Percentiles rank a stretch among this genome's conserved stretches.
phyloP scores from a whole-genome alignment of 2,329 filamentous ascomycete species.

The Xylaria sp. region DNA sequence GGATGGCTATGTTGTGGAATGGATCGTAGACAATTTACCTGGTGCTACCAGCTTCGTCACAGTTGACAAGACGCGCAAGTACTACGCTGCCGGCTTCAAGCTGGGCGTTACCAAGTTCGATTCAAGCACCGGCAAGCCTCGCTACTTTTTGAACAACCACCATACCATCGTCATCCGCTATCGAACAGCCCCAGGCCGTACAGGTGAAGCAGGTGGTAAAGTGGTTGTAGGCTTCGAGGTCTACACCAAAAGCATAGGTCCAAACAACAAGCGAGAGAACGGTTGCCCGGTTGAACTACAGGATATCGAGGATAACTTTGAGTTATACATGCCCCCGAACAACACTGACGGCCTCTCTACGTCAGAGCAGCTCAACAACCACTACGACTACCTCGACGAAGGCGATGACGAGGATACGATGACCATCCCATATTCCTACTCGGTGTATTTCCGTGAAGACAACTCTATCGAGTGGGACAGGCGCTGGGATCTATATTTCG shows the following conservation, averaged over 20 bases:
- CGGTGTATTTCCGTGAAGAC: conserved; percentile 89
- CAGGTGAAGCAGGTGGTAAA: conserved; percentile 76
- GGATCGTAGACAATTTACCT: conserved; percentile 93
- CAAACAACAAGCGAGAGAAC: conserved; percentile 67
- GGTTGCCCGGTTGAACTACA: conserved; percentile 77
- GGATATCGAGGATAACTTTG: conserved; percentile 71
- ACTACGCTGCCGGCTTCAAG: conserved; percentile 92
- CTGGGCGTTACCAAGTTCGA: conserved; percentile 79
- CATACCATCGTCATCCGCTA: conserved; percentile 86
- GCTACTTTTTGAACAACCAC: conserved; percentile 87
- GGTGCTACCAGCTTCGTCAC: conserved; percentile 90
- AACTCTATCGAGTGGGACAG: conserved; percentile 82
- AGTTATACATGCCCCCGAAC: conserved; percentile 75
- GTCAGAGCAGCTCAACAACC: conserved; percentile 69
- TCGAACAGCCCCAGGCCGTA: conserved; percentile 74
- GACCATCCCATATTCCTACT: conserved; percentile 86
- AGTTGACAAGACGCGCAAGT: conserved; percentile 84
- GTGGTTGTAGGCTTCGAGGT: conserved; percentile 91
- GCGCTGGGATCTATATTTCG: conserved; percentile 91
- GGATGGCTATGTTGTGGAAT: conserved; percentile 87
- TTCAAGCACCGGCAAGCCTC: conserved; percentile 66
- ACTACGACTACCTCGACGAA: conserved; percentile 64
- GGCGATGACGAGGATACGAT: conserved; percentile 73
- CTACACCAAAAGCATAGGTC: conserved; percentile 84
- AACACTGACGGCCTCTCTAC: conserved; percentile 59